Evolutionary conservation across 2,329 filamentous ascomycete genomes (phyloP).

Genomic region (Parastagonospora avenae): DNA sequence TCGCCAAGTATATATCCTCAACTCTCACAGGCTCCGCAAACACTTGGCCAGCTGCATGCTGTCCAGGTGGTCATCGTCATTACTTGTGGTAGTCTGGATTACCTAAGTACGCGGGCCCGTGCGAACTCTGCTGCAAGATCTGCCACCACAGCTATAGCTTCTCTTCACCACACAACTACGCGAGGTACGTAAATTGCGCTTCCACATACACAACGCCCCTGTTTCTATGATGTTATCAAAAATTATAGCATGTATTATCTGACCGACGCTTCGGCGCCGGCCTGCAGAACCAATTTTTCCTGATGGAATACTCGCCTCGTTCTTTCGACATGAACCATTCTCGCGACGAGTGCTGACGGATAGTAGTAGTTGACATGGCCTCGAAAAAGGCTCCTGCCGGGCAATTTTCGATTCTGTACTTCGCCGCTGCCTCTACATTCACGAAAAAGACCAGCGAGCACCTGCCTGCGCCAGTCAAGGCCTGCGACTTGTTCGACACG

Average conservation of each 20-base stretch:
- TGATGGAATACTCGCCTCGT: conserved; percentile 27
- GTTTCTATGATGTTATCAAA: conserved; percentile 45
- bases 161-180: conserved; percentile 12
- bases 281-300: conserved; percentile 41
- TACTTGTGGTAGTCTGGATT: background rate
- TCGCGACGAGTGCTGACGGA: conserved; percentile 18
- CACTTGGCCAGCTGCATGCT: no score
- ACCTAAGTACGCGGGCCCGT: conserved; percentile 1
- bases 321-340: background rate
- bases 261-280: conserved; percentile 38
- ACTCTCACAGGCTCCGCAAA: no score
- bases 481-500: conserved; percentile 66
- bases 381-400: conserved; percentile 58
- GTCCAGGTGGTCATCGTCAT: no score
- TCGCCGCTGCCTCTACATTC: conserved; percentile 74
- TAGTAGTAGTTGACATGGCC: conserved; percentile 38
- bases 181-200: conserved; percentile 22
- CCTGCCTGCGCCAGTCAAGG: conserved; percentile 68
- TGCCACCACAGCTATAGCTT: background rate
- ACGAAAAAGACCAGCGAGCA: conserved; percentile 71
- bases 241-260: conserved; percentile 58
- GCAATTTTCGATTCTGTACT: conserved; percentile 83
- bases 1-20: no score
- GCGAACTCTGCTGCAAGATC: background rate
- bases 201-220: background rate